phyloP scores from a whole-genome alignment of 2,329 filamentous ascomycete species.

The Arthroderma sp. region DNA sequence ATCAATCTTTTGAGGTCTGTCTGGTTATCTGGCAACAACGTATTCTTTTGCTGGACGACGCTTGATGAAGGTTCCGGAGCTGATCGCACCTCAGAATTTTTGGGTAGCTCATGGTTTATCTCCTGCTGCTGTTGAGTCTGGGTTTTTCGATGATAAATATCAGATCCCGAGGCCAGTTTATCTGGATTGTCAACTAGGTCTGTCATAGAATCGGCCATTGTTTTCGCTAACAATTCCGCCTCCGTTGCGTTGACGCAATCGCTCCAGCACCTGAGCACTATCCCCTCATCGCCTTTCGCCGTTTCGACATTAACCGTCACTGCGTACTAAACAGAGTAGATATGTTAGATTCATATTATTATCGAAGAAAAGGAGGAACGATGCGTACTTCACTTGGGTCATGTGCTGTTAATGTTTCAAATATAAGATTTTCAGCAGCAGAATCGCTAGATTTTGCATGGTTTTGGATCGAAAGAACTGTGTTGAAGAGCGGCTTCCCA shows the following conservation, averaged over 20 bases:
- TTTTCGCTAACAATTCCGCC: conserved; percentile 18
- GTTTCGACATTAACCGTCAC: conserved; percentile 21
- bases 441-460: conserved; percentile 7
- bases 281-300: conserved; percentile 21
- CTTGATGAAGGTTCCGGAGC: background rate
- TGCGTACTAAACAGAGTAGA: conserved; percentile 18
- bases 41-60: background rate
- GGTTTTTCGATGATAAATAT: background rate
- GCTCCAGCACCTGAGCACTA: conserved; percentile 28
- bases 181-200: conserved; percentile 20
- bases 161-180: background rate
- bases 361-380: background rate
- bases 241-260: conserved; percentile 24
- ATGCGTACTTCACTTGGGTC: conserved; percentile 11
- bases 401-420: conserved; percentile 8
- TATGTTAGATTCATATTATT: background rate
- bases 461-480: conserved; percentile 11
- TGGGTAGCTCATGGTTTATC: background rate
- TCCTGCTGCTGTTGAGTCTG: background rate
- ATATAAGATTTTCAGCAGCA: conserved; percentile 6
- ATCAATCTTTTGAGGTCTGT: conserved; percentile 7
- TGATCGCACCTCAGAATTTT: background rate
- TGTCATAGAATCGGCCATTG: conserved; percentile 21
- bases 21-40: conserved; percentile 2
- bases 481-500: conserved; percentile 11